Evolutionary conservation across 345 rosid genomes (phyloP), one percentile per base, ranked within the genome.

Genomic region (Luvunga scandens): DNA sequence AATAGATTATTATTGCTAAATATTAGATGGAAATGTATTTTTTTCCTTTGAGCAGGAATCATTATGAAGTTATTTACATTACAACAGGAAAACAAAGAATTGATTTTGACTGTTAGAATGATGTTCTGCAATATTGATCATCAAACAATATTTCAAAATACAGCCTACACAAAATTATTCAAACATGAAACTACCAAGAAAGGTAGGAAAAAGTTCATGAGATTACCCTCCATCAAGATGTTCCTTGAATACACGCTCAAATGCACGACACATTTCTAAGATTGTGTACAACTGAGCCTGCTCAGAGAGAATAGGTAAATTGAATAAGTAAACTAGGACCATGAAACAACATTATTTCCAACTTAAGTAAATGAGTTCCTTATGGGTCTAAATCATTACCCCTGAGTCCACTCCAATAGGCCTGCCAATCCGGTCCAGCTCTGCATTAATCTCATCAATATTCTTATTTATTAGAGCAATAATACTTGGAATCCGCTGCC

Each of bases 221-320:
- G 31, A 81, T 70, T 89, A 96, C 99, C 99, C 99, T 89, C 98
- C 99, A 86, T 96, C 99, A 86, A 96, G 89, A 80, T 96, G 99
- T 81, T 96, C 98, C 89, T 91, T 94, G 84, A 94, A 96, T 50
- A 96, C 92, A 73, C 98, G 97, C 72, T 96, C 99, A 90, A 96
- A 96, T 50, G 98, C 99, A 78, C 95, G 98, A 45, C 99, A 96
- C 42, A 96, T 85, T 87, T 93, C 98, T 83, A 96, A 88, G 80
- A 96, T 96, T 28, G 96, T 96, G 83, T 96, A 96, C 69, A 96
- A 86, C 81, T 90, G 99, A 78, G 98, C 99, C 99, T 96, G 89
- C 39, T 81, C 70, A 75, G 12, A 56, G 9, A 84, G 61, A 75
- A 56, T 72, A 79, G 55, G 70, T 62, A 63, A 24, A 36, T 73